Conservation (phyloP, 2,329 filamentous ascomycete species). For the Apiospora sp. region DNA sequence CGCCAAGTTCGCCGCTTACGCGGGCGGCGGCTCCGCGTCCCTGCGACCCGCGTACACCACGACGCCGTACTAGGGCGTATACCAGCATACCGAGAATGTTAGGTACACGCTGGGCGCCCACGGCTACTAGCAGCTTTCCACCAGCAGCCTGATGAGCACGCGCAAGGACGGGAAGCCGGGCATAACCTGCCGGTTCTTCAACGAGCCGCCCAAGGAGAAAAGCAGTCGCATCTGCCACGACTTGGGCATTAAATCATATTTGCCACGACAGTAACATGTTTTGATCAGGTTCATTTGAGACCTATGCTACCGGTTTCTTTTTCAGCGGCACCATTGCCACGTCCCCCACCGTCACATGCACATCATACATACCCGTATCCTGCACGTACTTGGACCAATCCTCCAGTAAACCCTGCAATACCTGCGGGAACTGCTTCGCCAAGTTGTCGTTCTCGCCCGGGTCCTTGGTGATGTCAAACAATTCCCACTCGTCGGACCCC, state of each 20-base stretch:
- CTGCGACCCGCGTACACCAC: slow-evolving; percentile 67
- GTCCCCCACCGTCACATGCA: not conserved
- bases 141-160: slow-evolving; percentile 66
- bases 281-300: too few relatives aligned
- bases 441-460: slow-evolving; percentile 30
- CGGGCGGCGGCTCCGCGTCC: slow-evolving; percentile 60
- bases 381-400: slow-evolving; percentile 36
- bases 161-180: slow-evolving; percentile 34
- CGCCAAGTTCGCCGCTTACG: slow-evolving; percentile 63
- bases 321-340: not conserved
- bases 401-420: slow-evolving; percentile 28
- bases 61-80: slow-evolving; percentile 68
- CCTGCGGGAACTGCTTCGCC: not conserved
- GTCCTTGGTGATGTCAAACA: slow-evolving; percentile 31
- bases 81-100: slow-evolving; percentile 58
- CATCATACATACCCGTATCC: not conserved
- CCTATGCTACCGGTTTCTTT: not conserved
- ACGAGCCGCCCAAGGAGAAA: not conserved
- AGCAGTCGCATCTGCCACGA: not conserved
- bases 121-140: slow-evolving; percentile 65
- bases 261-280: too few relatives aligned
- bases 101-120: slow-evolving; percentile 45
- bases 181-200: slow-evolving; percentile 1
- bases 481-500: slow-evolving; percentile 31
- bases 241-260: too few relatives aligned